Evolutionary conservation across 2,329 filamentous ascomycete genomes (phyloP).

Genomic region (Magnaporthiopsis rhizophila): DNA sequence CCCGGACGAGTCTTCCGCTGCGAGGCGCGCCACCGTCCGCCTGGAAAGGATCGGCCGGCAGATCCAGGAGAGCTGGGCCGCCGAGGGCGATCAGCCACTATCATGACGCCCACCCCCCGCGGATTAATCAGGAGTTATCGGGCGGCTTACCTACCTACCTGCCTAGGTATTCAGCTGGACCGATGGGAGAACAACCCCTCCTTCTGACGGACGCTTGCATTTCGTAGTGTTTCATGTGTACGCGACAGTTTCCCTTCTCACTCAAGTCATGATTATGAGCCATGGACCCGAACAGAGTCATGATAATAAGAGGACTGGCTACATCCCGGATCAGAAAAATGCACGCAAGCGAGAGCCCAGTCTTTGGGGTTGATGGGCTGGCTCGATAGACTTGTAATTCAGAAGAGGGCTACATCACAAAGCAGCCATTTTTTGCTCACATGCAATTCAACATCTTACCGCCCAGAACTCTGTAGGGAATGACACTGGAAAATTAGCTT

Average conservation of each 20-base stretch:
- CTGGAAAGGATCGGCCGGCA: conserved; percentile 47
- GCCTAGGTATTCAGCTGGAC: too few species aligned
- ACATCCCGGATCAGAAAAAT: neutral
- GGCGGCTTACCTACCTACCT: too few species aligned
- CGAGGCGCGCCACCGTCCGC: conserved; percentile 41
- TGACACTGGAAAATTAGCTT: neutral
- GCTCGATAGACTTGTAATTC: neutral
- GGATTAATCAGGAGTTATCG: too few species aligned
- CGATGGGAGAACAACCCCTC: too few species aligned
- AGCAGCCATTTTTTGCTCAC: neutral
- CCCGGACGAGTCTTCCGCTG: conserved; percentile 39
- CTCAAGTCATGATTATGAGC: neutral
- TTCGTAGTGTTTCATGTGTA: neutral
- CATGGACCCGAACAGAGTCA: neutral
- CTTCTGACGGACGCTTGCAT: neutral
- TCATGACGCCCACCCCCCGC: neutral
- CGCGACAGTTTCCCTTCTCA: neutral
- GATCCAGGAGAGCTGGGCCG: conserved; percentile 46
- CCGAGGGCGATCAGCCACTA: conserved; percentile 17
- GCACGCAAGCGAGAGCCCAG: neutral
- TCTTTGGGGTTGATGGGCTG: neutral
- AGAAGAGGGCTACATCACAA: neutral
- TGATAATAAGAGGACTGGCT: neutral
- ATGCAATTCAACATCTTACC: neutral
- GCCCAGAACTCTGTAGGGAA: neutral